Conservation (phyloP, 192 early-diverging fungal genomes). For the Backusella parvicylindrica region DNA sequence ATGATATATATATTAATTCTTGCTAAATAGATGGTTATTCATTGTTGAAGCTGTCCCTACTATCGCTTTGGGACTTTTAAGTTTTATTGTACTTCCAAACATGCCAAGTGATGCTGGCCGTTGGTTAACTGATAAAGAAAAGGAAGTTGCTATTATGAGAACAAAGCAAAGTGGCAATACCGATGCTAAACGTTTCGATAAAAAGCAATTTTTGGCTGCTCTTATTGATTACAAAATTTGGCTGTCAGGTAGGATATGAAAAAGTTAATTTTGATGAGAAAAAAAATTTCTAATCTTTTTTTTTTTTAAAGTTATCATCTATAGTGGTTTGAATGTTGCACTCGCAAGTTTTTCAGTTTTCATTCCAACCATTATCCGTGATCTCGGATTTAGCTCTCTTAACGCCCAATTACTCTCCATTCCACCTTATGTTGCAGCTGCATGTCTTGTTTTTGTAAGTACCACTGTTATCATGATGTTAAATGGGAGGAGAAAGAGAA, state of each 20-base stretch:
- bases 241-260: conserved; percentile 19
- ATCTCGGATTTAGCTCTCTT: conserved; percentile 29
- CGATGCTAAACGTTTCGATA: conserved; percentile 7
- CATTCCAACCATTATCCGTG: conserved; percentile 43
- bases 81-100: conserved; percentile 52
- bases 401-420: conserved; percentile 15
- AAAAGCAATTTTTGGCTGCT: conserved; percentile 34
- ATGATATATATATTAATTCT: neutral
- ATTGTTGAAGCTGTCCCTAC: conserved; percentile 68
- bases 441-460: conserved; percentile 39
- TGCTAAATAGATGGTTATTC: conserved; percentile 54
- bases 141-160: conserved; percentile 34
- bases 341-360: conserved; percentile 49
- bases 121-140: conserved; percentile 35
- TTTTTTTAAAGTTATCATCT: conserved; percentile 19
- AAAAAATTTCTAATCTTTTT: conserved; percentile 14
- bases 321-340: conserved; percentile 45
- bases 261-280: neutral
- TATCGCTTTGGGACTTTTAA: conserved; percentile 50
- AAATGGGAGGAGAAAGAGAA: neutral
- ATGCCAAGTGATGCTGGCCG: conserved; percentile 35
- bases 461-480: neutral
- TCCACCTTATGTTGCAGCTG: conserved; percentile 8
- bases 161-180: conserved; percentile 24
- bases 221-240: conserved; percentile 30